Conservation (phyloP, 169 alveolate genomes). For the Plasmodium adleri region DNA sequence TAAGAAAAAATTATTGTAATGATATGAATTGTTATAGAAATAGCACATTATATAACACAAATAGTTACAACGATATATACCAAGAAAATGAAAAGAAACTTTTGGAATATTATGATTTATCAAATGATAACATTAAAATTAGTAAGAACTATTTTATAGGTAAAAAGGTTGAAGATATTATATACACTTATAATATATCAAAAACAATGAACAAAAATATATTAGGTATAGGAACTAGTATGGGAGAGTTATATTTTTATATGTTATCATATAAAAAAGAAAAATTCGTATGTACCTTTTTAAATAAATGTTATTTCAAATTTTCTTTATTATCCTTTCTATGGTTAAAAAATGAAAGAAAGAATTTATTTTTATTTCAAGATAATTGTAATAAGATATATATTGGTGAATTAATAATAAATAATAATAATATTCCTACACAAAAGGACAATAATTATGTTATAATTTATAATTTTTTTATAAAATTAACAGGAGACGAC, state of each 20-base stretch:
- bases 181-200: neutral
- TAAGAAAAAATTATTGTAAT: too few species aligned
- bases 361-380: neutral
- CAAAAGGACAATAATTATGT: neutral
- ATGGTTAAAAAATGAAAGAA: neutral
- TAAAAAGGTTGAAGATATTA: neutral
- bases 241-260: neutral
- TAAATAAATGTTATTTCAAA: neutral
- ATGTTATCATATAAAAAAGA: neutral
- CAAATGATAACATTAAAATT: neutral
- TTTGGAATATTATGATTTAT: neutral
- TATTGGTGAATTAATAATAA: neutral
- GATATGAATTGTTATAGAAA: neutral
- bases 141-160: neutral
- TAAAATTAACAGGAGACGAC: neutral
- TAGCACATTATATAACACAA: neutral
- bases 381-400: conserved; percentile 7
- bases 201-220: neutral
- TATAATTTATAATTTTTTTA: conserved; percentile 2
- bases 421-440: neutral
- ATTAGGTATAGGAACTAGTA: conserved; percentile 1
- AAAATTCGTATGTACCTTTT: neutral
- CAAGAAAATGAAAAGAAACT: too few species aligned
- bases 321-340: conserved; percentile 4
- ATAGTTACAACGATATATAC: neutral